These are phyloP conservation scores for Shiraia bambusicola DNA, from an alignment of 2,329 filamentous ascomycete genomes.

Conservation along the genomic window DNA sequence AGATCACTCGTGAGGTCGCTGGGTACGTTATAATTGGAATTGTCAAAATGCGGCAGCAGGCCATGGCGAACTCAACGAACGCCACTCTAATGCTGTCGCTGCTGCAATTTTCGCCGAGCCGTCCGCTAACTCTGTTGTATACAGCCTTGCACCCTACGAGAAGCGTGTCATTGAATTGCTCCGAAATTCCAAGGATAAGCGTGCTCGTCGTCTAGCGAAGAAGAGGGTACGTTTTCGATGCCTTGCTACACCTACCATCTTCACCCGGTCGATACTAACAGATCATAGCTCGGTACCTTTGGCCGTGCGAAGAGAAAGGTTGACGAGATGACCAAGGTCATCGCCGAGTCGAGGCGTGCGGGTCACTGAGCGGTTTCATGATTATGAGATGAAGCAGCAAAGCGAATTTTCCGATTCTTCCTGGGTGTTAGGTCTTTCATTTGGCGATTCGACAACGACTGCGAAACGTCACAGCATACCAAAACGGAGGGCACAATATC, in stretches of 20 bases:
- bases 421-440: conserved; percentile 40
- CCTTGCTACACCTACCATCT: conserved; percentile 1
- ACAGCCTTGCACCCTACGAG: conserved; percentile 62
- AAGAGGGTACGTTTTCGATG: conserved; percentile 73
- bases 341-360: conserved; percentile 87
- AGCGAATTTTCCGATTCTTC: conserved; percentile 39
- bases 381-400: conserved; percentile 28
- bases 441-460: conserved; percentile 34
- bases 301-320: conserved; percentile 99
- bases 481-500: conserved; percentile 35
- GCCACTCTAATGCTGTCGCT: neutral
- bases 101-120: neutral
- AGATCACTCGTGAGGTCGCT: conserved; percentile 97
- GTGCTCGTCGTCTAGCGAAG: conserved; percentile 98
- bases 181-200: conserved; percentile 99
- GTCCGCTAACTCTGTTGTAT: conserved; percentile 12
- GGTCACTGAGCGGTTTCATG: conserved; percentile 59
- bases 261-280: conserved; percentile 27
- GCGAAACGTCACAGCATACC: conserved; percentile 32
- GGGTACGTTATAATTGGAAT: conserved; percentile 62
- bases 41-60: neutral
- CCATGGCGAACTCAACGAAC: conserved; percentile 1
- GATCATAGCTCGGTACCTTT: conserved; percentile 85
- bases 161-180: conserved; percentile 98
- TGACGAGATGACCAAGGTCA: conserved; percentile 96